Evolutionary conservation across 257 asterid genomes (phyloP).

Genomic region (Fraxinus americana): DNA sequence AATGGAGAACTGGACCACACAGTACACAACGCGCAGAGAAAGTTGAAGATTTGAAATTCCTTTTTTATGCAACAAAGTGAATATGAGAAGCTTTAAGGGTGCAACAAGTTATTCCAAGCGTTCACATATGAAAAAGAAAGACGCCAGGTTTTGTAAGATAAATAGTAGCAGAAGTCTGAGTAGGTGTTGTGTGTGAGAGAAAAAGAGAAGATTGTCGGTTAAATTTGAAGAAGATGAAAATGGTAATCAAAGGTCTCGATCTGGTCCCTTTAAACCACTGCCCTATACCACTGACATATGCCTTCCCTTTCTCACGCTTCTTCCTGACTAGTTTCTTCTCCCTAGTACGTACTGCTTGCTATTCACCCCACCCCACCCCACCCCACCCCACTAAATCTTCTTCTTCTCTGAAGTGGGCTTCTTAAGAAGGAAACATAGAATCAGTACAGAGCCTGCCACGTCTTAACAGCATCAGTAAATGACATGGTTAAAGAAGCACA

Average conservation of each 20-base stretch:
- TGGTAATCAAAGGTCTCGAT: conserved; percentile 26
- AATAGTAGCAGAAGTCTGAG: too few relatives aligned
- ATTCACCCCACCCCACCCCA: neutral
- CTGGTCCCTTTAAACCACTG: conserved; percentile 27
- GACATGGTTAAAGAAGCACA: conserved; percentile 13
- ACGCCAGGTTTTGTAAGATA: conserved; percentile 14
- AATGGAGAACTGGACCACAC: neutral
- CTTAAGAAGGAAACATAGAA: conserved; percentile 20
- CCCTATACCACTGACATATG: conserved; percentile 5
- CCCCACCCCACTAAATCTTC: neutral
- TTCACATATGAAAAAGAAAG: conserved; percentile 11
- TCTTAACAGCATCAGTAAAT: conserved; percentile 15
- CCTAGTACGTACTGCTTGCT: neutral
- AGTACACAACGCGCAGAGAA: neutral
- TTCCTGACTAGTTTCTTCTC: neutral
- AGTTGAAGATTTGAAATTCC: neutral
- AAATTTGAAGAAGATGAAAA: conserved; percentile 8
- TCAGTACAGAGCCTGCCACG: conserved; percentile 16
- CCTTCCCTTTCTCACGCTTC: neutral
- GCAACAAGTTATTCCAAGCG: neutral
- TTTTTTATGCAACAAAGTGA: conserved; percentile 19
- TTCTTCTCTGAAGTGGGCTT: neutral
- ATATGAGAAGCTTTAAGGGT: neutral
- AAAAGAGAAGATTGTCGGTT: conserved; percentile 20
- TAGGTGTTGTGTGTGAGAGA: conserved; percentile 5